Evolutionary conservation across 768 basidiomycete species (phyloP).

Genomic region (Termitomyces sp.): DNA sequence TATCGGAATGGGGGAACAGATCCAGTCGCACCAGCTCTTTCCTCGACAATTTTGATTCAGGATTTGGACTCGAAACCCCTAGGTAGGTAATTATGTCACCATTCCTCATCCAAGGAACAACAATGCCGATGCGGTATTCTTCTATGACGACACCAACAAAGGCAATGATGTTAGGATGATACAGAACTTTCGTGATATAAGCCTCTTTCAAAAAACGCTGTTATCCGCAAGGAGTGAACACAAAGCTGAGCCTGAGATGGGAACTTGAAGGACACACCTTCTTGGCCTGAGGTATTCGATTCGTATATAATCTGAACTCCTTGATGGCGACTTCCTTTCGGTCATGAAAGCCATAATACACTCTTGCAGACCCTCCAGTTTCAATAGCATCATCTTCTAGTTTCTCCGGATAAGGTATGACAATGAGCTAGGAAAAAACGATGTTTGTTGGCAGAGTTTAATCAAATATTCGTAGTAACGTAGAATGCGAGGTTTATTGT

Average conservation of each 20-base stretch:
- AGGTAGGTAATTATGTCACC: constrained; percentile 21
- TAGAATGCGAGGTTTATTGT: constrained; percentile 3
- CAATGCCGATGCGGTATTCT: constrained; percentile 15
- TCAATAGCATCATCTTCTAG: not conserved
- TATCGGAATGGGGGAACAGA: not conserved
- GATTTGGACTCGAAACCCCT: not conserved
- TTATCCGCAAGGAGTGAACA: not conserved
- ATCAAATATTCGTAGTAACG: constrained; percentile 11
- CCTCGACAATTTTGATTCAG: not conserved
- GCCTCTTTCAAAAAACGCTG: constrained; percentile 20
- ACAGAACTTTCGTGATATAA: constrained; percentile 16
- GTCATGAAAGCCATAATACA: constrained; percentile 13
- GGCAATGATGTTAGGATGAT: constrained; percentile 19
- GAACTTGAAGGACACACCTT: constrained; percentile 4
- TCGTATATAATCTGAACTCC: constrained; percentile 10
- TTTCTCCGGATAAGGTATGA: constrained; percentile 1
- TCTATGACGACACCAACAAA: constrained; percentile 20
- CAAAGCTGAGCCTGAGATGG: too few species aligned
- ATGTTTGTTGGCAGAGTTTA: constrained; percentile 5
- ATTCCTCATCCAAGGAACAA: constrained; percentile 28
- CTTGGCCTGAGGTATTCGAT: not conserved
- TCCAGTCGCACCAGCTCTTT: constrained; percentile 10
- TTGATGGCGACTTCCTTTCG: constrained; percentile 15
- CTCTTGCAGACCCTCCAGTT: constrained; percentile 13
- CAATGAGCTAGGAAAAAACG: not conserved